These are phyloP conservation scores for Salix purpurea DNA, from an alignment of 345 rosid species.

Conservation along the genomic window DNA sequence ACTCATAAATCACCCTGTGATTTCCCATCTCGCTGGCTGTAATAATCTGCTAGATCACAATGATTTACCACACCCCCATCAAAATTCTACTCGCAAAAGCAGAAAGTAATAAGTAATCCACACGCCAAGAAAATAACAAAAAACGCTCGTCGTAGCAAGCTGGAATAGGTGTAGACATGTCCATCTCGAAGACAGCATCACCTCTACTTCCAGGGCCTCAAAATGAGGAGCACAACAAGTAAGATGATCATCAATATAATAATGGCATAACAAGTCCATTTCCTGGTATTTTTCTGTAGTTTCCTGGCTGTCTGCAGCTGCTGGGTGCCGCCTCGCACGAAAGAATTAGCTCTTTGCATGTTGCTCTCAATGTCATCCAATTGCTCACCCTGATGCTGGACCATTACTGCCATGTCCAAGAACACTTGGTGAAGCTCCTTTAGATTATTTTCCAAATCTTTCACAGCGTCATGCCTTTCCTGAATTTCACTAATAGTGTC, in stretches of 20 bases:
- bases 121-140: neutral
- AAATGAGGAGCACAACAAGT: constrained; percentile 49
- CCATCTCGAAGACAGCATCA: neutral
- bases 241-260: constrained; percentile 56
- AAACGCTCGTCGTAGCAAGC: neutral
- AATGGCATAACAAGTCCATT: constrained; percentile 73
- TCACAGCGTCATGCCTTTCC: constrained; percentile 86
- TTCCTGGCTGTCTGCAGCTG: constrained; percentile 54
- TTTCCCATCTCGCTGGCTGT: neutral
- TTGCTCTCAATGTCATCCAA: constrained; percentile 78
- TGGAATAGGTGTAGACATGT: neutral
- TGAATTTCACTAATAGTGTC: constrained; percentile 79
- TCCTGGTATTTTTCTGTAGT: constrained; percentile 68
- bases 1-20: neutral
- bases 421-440: constrained; percentile 87
- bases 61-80: neutral
- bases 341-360: constrained; percentile 68
- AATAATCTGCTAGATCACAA: neutral
- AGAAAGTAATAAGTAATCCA: neutral
- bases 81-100: constrained; percentile 1
- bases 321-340: constrained; percentile 53
- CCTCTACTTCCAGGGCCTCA: constrained; percentile 51
- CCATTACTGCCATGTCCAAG: constrained; percentile 81
- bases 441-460: constrained; percentile 71
- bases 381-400: constrained; percentile 70